Evolutionary conservation across 306 rosid species (phyloP).

Genomic region (Gastrolobium villosum): DNA sequence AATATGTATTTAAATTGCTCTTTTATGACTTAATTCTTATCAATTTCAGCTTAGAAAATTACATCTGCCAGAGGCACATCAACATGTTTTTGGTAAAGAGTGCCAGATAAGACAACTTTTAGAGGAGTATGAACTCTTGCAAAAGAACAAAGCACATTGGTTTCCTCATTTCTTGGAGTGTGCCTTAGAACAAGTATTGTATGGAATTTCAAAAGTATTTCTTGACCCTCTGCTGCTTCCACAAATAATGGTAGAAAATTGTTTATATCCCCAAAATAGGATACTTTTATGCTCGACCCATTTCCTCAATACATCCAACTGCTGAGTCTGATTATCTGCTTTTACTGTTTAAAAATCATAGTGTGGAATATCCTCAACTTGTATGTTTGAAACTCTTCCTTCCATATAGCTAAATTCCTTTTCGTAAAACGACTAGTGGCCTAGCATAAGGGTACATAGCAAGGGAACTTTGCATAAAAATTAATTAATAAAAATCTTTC

Average conservation of each 20-base stretch:
- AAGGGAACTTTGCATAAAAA: slow-evolving; percentile 79
- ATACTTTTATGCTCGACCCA: slow-evolving; percentile 74
- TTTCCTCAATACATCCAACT: slow-evolving; percentile 62
- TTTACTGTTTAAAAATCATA: slow-evolving; percentile 65
- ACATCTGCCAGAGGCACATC: no score
- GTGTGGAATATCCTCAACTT: slow-evolving; percentile 74
- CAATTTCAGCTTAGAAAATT: no score
- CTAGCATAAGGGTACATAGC: slow-evolving; percentile 73
- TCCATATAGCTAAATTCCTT: slow-evolving; percentile 81
- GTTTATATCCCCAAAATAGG: slow-evolving; percentile 77
- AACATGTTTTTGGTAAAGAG: slow-evolving; percentile 78
- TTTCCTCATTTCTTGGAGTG: slow-evolving; percentile 74
- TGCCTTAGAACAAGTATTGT: slow-evolving; percentile 80
- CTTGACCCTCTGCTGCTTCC: slow-evolving; percentile 39
- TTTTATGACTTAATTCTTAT: no score
- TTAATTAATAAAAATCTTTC: slow-evolving; percentile 78
- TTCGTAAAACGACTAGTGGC: slow-evolving; percentile 77
- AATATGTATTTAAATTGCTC: no score
- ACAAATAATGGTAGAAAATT: slow-evolving; percentile 70
- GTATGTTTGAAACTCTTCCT: slow-evolving; percentile 73
- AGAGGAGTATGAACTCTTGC: slow-evolving; percentile 51
- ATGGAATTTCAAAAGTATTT: slow-evolving; percentile 54
- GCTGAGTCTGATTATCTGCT: slow-evolving; percentile 68
- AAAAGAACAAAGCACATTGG: background rate
- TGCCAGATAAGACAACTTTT: slow-evolving; percentile 82